phyloP scores from a whole-genome alignment of 139 green algal species.

The Picochlorum costavermella region DNA sequence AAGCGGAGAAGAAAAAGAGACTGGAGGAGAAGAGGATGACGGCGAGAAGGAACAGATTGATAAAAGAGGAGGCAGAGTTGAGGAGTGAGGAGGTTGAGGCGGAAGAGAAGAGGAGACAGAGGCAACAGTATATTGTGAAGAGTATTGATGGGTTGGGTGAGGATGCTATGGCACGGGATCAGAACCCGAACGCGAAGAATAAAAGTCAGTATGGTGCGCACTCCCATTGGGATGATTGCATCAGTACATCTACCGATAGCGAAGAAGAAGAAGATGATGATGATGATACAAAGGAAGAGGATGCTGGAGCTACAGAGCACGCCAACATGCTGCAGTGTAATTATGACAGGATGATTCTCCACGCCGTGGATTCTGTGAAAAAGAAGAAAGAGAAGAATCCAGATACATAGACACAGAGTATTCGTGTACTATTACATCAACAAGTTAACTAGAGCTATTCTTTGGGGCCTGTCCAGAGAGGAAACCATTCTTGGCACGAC shows the following conservation, averaged over 20 bases:
- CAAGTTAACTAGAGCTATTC: too few relatives aligned
- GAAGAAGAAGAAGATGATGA: background rate
- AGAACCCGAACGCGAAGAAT: background rate
- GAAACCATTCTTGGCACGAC: constrained; percentile 94
- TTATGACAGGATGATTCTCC: background rate
- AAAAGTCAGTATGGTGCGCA: background rate
- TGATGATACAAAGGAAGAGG: background rate
- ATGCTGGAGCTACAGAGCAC: too few relatives aligned
- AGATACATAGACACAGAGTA: too few relatives aligned
- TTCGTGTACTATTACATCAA: too few relatives aligned
- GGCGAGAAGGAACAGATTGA: background rate
- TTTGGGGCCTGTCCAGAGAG: constrained; percentile 45
- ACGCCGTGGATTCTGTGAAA: background rate
- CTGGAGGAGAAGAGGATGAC: background rate
- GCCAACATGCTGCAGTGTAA: background rate
- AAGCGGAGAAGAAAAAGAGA: background rate
- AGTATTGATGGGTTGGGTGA: too few relatives aligned
- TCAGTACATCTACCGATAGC: too few relatives aligned
- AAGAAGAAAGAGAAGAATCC: too few relatives aligned
- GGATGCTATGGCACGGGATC: too few relatives aligned
- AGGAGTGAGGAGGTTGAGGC: too few relatives aligned
- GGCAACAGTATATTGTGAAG: too few relatives aligned
- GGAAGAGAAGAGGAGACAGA: too few relatives aligned
- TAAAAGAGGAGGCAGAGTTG: background rate
- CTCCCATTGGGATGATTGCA: background rate